These are phyloP conservation scores for Cucurbitaria berberidis DNA, from an alignment of 2,329 filamentous ascomycete genomes.

Conservation along the genomic window DNA sequence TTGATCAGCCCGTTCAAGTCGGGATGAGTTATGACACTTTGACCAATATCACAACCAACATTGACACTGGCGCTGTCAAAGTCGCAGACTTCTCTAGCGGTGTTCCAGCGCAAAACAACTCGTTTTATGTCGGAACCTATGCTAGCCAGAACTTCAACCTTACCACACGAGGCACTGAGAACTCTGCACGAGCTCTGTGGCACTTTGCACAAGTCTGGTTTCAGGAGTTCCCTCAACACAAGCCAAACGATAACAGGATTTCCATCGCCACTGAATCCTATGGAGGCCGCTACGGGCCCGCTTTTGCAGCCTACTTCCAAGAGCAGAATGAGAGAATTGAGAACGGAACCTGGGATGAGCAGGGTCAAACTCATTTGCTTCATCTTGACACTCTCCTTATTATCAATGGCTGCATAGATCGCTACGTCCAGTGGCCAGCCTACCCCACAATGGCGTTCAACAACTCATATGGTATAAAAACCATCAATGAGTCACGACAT, in stretches of 20 bases:
- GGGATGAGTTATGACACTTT: conserved; percentile 58
- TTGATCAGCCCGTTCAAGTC: conserved; percentile 67
- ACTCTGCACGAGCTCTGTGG: conserved; percentile 64
- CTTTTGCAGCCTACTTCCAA: conserved; percentile 62
- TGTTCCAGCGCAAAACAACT: conserved; percentile 58
- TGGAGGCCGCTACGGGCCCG: conserved; percentile 64
- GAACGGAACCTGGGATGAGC: conserved; percentile 44
- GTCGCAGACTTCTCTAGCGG: conserved; percentile 38
- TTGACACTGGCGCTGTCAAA: conserved; percentile 27
- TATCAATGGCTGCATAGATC: conserved; percentile 63
- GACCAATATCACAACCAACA: conserved; percentile 46
- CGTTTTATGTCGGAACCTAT: conserved; percentile 61
- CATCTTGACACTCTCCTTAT: conserved; percentile 61
- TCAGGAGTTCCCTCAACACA: conserved; percentile 67
- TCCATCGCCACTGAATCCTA: conserved; percentile 60
- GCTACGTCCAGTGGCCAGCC: conserved; percentile 54
- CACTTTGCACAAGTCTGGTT: conserved; percentile 67
- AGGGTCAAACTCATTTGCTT: conserved; percentile 45
- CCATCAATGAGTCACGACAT: conserved; percentile 57
- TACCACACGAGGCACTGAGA: conserved; percentile 59
- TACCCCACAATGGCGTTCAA: conserved; percentile 62
- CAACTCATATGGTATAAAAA: conserved; percentile 64
- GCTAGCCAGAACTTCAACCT: conserved; percentile 52
- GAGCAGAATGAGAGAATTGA: conserved; percentile 62
- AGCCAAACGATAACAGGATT: conserved; percentile 63